Evolutionary conservation across 2,329 filamentous ascomycete species (phyloP).

Genomic region (Fusarium albosuccineum): DNA sequence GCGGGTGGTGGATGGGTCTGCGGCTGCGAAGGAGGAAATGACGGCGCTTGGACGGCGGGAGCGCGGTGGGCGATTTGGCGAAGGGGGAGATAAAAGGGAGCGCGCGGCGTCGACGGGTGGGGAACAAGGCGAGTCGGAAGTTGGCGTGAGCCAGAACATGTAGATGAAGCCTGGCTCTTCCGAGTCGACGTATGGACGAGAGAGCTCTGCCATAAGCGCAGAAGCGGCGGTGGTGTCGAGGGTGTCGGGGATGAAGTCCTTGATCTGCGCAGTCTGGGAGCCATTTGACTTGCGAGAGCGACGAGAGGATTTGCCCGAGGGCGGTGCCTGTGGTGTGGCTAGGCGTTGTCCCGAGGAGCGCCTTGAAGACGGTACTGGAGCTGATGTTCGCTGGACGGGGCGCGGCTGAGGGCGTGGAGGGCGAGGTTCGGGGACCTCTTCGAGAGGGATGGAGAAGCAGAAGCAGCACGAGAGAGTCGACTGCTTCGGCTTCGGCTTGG

Average conservation of each 20-base stretch:
- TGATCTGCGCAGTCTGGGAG: conserved; percentile 50
- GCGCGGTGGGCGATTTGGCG: conserved; percentile 51
- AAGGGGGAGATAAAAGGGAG: conserved; percentile 68
- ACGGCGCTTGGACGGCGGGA: conserved; percentile 68
- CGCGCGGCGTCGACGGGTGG: conserved; percentile 71
- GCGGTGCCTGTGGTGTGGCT: conserved; percentile 37
- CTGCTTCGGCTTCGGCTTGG: conserved; percentile 41
- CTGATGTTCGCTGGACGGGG: conserved; percentile 57
- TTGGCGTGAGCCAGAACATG: conserved; percentile 94
- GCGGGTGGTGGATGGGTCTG: conserved; percentile 38
- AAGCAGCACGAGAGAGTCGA: conserved; percentile 59
- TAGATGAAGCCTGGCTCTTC: conserved; percentile 93
- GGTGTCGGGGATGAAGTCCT: conserved; percentile 73
- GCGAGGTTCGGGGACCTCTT: conserved; percentile 56
- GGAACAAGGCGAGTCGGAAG: conserved; percentile 58
- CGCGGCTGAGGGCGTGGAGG: conserved; percentile 61
- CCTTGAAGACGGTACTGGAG: conserved; percentile 33
- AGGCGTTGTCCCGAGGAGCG: conserved; percentile 36
- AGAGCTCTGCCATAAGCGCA: conserved; percentile 80
- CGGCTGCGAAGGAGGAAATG: conserved; percentile 62
- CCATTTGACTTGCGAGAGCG: conserved; percentile 49
- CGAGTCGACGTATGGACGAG: conserved; percentile 75
- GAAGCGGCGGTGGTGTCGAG: conserved; percentile 78
- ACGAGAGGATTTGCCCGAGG: conserved; percentile 48
- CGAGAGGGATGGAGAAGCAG: conserved; percentile 65